Conservation (phyloP, 805 yeast genomes). For the Cyberlindnera xishuangbannaensis region DNA sequence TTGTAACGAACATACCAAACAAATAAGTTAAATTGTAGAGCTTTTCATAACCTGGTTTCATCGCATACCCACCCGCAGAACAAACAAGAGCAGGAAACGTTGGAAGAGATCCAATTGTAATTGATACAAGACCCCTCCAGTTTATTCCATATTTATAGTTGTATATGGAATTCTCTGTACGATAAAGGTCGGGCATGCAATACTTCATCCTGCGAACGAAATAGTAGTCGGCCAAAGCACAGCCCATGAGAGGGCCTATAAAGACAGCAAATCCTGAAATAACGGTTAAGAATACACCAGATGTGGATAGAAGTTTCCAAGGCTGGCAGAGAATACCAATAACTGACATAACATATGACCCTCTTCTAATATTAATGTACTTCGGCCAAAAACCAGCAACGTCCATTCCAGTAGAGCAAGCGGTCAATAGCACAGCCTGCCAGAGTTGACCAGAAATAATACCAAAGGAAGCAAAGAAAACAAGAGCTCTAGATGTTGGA, state of each 20-base stretch:
- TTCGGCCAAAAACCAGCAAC: conserved; percentile 22
- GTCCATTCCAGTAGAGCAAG: conserved; percentile 23
- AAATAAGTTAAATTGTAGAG: conserved; percentile 11
- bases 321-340: conserved; percentile 32
- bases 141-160: conserved; percentile 22
- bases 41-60: conserved; percentile 7
- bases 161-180: conserved; percentile 14
- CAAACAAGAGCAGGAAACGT: conserved; percentile 23
- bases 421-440: conserved; percentile 26
- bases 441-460: conserved; percentile 28
- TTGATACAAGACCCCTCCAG: conserved; percentile 24
- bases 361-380: conserved; percentile 31
- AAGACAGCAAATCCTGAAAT: conserved; percentile 23
- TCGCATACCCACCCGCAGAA: conserved; percentile 7
- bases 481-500: conserved; percentile 26
- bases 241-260: conserved; percentile 19
- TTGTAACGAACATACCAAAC: conserved; percentile 7
- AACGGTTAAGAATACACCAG: conserved; percentile 19
- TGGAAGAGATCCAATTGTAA: conserved; percentile 18
- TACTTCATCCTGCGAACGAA: conserved; percentile 18
- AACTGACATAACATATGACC: conserved; percentile 28
- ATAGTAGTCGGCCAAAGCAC: conserved; percentile 14
- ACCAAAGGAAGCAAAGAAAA: conserved; percentile 26
- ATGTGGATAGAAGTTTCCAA: conserved; percentile 28
- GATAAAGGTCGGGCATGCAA: conserved; percentile 17